Percentiles rank a stretch among this genome's conserved stretches.
Evolutionary conservation across 2,329 filamentous ascomycete genomes (phyloP).

Genomic region (Simplicillium sp.): DNA sequence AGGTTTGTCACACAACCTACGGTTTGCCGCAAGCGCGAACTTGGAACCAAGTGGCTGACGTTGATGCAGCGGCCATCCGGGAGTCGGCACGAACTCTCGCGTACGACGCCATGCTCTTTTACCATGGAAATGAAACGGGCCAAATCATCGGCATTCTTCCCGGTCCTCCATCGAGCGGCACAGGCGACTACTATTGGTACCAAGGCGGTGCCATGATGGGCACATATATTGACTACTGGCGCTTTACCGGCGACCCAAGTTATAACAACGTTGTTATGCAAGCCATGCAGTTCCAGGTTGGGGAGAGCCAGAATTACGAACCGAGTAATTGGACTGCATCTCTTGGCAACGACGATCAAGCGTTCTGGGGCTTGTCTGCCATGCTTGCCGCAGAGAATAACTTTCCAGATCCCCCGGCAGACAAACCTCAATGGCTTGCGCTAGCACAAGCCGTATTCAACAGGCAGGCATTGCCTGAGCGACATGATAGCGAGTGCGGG

Average conservation of each 20-base stretch:
- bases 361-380: conserved; percentile 47
- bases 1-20: conserved; percentile 11
- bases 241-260: conserved; percentile 32
- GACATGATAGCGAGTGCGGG: conserved; percentile 43
- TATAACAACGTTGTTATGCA: conserved; percentile 39
- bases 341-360: conserved; percentile 51
- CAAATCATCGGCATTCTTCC: conserved; percentile 47
- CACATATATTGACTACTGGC: conserved; percentile 29
- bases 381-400: conserved; percentile 46
- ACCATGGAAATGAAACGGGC: conserved; percentile 40
- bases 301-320: conserved; percentile 38
- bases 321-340: conserved; percentile 32
- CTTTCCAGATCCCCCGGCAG: conserved; percentile 34
- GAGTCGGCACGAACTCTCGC: conserved; percentile 35
- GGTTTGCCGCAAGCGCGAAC: too few species aligned
- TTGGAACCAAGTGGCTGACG: too few species aligned
- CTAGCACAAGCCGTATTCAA: conserved; percentile 52
- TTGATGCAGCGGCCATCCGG: conserved; percentile 29
- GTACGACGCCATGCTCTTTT: conserved; percentile 40
- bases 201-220: conserved; percentile 19
- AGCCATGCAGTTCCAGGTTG: conserved; percentile 35
- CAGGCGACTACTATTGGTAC: conserved; percentile 26
- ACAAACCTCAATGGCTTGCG: conserved; percentile 37
- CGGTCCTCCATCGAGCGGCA: conserved; percentile 33
- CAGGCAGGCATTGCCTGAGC: conserved; percentile 33